These are phyloP conservation scores for Gossypium longicalyx DNA, from an alignment of 345 rosid genomes.

Conservation along the genomic window DNA sequence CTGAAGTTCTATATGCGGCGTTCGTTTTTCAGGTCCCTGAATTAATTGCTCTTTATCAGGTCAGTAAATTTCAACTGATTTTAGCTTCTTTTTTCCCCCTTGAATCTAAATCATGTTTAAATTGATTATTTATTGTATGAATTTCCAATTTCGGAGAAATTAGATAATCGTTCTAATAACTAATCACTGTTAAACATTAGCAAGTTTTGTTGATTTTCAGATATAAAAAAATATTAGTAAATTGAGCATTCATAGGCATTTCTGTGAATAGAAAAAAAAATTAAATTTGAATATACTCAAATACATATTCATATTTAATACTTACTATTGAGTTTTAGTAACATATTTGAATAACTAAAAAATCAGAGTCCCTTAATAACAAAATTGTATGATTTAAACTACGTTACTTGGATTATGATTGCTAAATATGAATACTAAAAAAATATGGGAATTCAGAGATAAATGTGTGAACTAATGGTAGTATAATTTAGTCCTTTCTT, in stretches of 20 bases:
- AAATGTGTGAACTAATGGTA: background rate
- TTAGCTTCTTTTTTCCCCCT: background rate
- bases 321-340: too few species aligned
- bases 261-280: background rate
- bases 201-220: background rate
- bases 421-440: background rate
- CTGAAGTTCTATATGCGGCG: constrained; percentile 70
- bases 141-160: too few species aligned
- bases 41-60: constrained; percentile 63
- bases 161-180: background rate
- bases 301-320: too few species aligned
- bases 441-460: background rate
- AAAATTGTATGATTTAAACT: too few species aligned
- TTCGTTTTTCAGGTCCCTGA: constrained; percentile 45
- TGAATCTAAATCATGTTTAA: background rate
- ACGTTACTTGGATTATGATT: background rate
- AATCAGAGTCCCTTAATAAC: background rate
- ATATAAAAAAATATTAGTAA: too few species aligned
- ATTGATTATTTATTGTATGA: background rate
- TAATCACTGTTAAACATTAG: background rate
- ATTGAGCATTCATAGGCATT: too few species aligned
- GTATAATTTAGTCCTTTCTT: background rate
- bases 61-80: constrained; percentile 1
- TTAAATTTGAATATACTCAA: too few species aligned
- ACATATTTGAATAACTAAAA: too few species aligned